phyloP scores from a whole-genome alignment of 1,139 yeast species.

The Scheffersomyces stambukii region DNA sequence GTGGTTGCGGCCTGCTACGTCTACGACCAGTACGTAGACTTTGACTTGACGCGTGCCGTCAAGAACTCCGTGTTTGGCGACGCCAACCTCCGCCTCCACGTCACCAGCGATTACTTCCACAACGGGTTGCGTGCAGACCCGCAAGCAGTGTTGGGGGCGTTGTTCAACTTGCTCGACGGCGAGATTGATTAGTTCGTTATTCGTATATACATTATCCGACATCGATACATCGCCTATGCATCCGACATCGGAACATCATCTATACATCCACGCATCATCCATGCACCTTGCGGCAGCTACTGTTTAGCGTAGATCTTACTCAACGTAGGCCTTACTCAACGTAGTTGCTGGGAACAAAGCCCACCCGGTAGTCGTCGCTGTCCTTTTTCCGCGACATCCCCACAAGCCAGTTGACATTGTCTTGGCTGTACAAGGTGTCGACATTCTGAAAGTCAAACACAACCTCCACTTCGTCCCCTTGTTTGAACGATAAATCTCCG shows the following conservation, averaged over 20 bases:
- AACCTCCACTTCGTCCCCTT: conserved; percentile 33
- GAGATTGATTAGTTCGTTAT: conserved; percentile 36
- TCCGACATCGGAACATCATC: too few relatives aligned
- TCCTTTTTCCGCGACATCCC: conserved; percentile 16
- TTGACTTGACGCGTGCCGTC: conserved; percentile 33
- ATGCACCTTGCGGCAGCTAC: too few relatives aligned
- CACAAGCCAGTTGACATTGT: conserved; percentile 31
- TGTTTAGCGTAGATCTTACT: too few relatives aligned
- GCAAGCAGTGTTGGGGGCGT: conserved; percentile 33
- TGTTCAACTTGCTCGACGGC: conserved; percentile 37
- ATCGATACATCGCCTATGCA: too few relatives aligned
- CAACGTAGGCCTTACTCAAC: conserved; percentile 13
- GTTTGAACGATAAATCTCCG: conserved; percentile 38
- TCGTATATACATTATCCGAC: conserved; percentile 1
- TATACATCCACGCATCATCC: too few relatives aligned
- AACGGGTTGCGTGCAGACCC: conserved; percentile 47
- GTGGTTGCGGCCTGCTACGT: conserved; percentile 49
- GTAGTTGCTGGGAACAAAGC: conserved; percentile 39
- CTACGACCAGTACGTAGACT: conserved; percentile 54
- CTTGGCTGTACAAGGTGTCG: conserved; percentile 18
- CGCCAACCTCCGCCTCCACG: conserved; percentile 36
- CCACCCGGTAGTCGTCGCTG: conserved; percentile 23
- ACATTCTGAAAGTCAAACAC: conserved; percentile 29
- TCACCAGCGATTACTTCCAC: conserved; percentile 51
- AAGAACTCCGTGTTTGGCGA: conserved; percentile 25